These are phyloP conservation scores for Tillandsia leiboldiana DNA, from an alignment of 176 grass and related monocot species.

Conservation along the genomic window DNA sequence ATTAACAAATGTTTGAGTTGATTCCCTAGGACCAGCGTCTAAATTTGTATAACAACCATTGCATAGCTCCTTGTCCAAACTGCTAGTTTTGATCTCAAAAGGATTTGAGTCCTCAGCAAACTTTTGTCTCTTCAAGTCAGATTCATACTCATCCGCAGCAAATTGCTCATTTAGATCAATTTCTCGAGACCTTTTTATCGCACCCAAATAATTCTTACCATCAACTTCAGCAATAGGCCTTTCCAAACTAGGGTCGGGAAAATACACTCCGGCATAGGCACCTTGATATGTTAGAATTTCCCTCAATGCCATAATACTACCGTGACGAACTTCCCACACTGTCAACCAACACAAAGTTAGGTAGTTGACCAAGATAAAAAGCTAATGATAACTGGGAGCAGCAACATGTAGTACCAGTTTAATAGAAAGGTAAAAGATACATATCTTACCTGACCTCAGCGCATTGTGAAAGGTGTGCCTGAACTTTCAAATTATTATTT, in stretches of 20 bases:
- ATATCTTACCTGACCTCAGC: too few relatives aligned
- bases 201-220: constrained; percentile 42
- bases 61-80: constrained; percentile 33
- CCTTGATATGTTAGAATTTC: constrained; percentile 99
- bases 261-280: constrained; percentile 82
- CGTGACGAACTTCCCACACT: constrained; percentile 99
- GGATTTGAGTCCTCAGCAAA: constrained; percentile 20
- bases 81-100: constrained; percentile 14
- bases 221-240: constrained; percentile 38
- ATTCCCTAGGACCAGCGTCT: constrained; percentile 27
- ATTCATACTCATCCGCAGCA: constrained; percentile 36
- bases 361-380: neutral
- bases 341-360: constrained; percentile 20
- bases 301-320: constrained; percentile 91
- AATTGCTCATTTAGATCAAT: constrained; percentile 78
- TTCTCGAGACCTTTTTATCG: constrained; percentile 37
- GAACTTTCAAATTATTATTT: too few relatives aligned
- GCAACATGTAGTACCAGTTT: neutral
- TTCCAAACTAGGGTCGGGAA: constrained; percentile 52
- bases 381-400: neutral
- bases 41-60: constrained; percentile 27
- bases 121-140: constrained; percentile 61
- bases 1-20: constrained; percentile 15
- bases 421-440: too few relatives aligned
- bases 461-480: too few relatives aligned